phyloP scores from a whole-genome alignment of 441 rosid genomes.

The Adansonia gregorii region DNA sequence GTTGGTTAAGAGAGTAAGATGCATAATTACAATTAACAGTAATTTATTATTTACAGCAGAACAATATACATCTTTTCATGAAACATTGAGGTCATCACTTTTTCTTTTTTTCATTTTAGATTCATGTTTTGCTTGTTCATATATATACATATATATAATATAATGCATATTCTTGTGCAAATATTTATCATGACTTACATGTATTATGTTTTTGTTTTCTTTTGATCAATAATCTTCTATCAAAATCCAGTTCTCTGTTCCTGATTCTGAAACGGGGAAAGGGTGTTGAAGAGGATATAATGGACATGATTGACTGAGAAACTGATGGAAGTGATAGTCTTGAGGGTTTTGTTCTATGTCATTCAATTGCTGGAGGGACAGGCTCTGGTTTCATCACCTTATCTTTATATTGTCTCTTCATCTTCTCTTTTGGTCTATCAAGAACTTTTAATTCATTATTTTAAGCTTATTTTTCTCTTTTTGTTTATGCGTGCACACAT shows the following conservation, averaged over 20 bases:
- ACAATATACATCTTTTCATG: background rate
- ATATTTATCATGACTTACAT: background rate
- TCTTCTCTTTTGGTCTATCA: background rate
- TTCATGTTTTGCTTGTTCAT: background rate
- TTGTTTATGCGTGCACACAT: background rate
- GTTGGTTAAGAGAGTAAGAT: background rate
- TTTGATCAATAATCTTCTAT: slow-evolving; percentile 1
- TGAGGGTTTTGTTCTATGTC: slow-evolving; percentile 97
- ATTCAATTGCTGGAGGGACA: slow-evolving; percentile 98
- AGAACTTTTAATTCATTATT: background rate
- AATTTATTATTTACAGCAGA: background rate
- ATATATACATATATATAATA: background rate
- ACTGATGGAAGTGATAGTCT: slow-evolving; percentile 99
- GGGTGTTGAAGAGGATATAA: slow-evolving; percentile 94
- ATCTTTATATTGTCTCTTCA: background rate
- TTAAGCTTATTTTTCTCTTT: background rate
- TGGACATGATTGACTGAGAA: slow-evolving; percentile 99
- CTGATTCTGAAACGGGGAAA: slow-evolving; percentile 63
- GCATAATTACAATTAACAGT: background rate
- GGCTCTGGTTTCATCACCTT: slow-evolving; percentile 78
- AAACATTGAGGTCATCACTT: background rate
- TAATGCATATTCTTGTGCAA: background rate
- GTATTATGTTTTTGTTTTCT: background rate
- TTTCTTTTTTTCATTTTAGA: background rate
- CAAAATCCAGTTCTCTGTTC: slow-evolving; percentile 25